These are phyloP conservation scores for Acanthamoeba divionensis DNA, from an alignment of 208 protist species.

Conservation along the genomic window DNA sequence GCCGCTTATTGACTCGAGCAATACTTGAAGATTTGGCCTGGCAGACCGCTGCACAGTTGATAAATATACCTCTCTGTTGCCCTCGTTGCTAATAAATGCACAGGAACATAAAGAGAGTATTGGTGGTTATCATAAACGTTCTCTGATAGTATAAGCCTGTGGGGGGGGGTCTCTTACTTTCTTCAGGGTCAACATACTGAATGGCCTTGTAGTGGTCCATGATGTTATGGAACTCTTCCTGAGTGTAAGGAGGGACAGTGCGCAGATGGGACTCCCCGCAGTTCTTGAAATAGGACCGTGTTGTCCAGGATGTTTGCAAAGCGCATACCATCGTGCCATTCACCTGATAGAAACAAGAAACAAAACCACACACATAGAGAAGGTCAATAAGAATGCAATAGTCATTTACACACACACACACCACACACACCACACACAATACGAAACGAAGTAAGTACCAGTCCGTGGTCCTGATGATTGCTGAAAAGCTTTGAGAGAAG, in stretches of 20 bases:
- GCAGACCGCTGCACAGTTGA: background rate
- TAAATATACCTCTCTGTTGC: slow-evolving; percentile 32
- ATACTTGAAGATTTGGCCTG: slow-evolving; percentile 4
- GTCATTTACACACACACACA: background rate
- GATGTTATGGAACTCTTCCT: background rate
- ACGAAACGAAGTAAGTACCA: background rate
- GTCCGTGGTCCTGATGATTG: slow-evolving; percentile 1
- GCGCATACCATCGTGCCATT: slow-evolving; percentile 36
- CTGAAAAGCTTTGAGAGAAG: background rate
- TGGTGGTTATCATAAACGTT: background rate
- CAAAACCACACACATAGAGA: background rate
- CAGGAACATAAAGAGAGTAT: background rate
- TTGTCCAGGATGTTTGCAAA: background rate
- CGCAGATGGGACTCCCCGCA: background rate
- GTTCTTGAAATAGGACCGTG: background rate
- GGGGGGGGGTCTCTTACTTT: background rate
- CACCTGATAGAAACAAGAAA: background rate
- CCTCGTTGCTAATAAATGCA: background rate
- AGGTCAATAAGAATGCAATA: background rate
- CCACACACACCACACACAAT: background rate
- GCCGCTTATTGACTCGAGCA: background rate
- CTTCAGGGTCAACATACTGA: background rate
- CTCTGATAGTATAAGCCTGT: background rate
- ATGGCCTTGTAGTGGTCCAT: slow-evolving; percentile 3
- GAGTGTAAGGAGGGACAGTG: background rate